Base-by-base conservation (phyloP, 73 alveolate genomes). In the Paramecium bursaria region DNA sequence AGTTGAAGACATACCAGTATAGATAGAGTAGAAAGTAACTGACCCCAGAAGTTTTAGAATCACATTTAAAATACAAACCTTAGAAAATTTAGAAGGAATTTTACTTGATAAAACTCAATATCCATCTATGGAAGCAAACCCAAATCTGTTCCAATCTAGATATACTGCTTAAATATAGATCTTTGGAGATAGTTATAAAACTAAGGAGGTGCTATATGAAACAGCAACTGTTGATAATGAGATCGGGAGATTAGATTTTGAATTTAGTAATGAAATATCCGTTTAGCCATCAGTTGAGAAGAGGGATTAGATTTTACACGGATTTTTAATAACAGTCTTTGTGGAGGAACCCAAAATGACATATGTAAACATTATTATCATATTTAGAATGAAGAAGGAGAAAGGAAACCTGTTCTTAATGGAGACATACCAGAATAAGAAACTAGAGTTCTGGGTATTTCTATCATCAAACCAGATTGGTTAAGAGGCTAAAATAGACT, bases 1-100 rank as follows among this genome's bases (percentile, higher is more conserved):
- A 35, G 60, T 57, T 15, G 13, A 67, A 67, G 76, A 30, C 0
- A 57, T 57, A 2, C 27, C n/a, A n/a, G n/a, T n/a, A n/a, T n/a
- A n/a, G n/a, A n/a, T n/a, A n/a, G n/a, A n/a, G n/a, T n/a, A n/a
- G 7, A 42, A 67, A 10, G 19, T 67, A 35, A 67, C 22, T 35
- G 55, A 67, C 33, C 21, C 44, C 17, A 33, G 60, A 35, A 21
- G 44, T 39, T 67, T 67, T 14, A 67, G 44, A 35, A 67, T 67
- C 21, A 15, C 55, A 2, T 19, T 67, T 21, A 67, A 67, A 67
- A 19, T 67, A 42, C 27, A 39, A 42, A 67, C 82, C 10, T 17
- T 67, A 35, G 82, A 67, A 35, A 67, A 67, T 67, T 17, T 67
- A 35, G 82, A 67, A 67, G 82, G 82, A 21, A 33, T 67, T 7